Conservation (phyloP, 768 basidiomycete genomes). For the Rhizopogon rudus region DNA sequence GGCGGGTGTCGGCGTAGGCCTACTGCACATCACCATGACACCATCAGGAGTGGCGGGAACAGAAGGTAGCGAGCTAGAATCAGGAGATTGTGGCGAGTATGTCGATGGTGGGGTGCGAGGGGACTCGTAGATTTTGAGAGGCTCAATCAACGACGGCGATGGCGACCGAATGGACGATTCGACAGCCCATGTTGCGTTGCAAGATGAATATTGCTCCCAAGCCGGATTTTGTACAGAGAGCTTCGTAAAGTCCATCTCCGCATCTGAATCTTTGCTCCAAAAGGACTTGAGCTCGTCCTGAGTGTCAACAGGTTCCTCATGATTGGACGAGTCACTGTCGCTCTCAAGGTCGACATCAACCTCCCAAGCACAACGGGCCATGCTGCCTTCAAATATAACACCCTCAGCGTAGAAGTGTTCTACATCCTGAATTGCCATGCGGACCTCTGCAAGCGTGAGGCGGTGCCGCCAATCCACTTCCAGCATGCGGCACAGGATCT, state of each 20-base stretch:
- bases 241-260: constrained; percentile 28
- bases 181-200: constrained; percentile 50
- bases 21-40: constrained; percentile 35
- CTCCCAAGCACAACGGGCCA: constrained; percentile 78
- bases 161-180: constrained; percentile 48
- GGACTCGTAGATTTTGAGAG: constrained; percentile 39
- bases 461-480: constrained; percentile 59
- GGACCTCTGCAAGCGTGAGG: constrained; percentile 44
- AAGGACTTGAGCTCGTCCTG: constrained; percentile 41
- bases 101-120: constrained; percentile 47
- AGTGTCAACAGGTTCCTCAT: constrained; percentile 35
- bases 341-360: constrained; percentile 60
- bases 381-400: constrained; percentile 74
- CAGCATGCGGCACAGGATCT: constrained; percentile 69
- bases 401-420: constrained; percentile 68
- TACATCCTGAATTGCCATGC: constrained; percentile 50
- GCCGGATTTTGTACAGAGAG: constrained; percentile 23
- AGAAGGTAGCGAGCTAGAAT: constrained; percentile 37
- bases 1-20: constrained; percentile 28
- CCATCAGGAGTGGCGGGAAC: constrained; percentile 57
- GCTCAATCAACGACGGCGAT: constrained; percentile 31
- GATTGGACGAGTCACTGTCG: constrained; percentile 54
- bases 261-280: constrained; percentile 53
- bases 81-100: constrained; percentile 43
- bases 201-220: constrained; percentile 36